Base-by-base conservation (phyloP, 2,329 filamentous ascomycete species). In the Colletotrichum sp. region DNA sequence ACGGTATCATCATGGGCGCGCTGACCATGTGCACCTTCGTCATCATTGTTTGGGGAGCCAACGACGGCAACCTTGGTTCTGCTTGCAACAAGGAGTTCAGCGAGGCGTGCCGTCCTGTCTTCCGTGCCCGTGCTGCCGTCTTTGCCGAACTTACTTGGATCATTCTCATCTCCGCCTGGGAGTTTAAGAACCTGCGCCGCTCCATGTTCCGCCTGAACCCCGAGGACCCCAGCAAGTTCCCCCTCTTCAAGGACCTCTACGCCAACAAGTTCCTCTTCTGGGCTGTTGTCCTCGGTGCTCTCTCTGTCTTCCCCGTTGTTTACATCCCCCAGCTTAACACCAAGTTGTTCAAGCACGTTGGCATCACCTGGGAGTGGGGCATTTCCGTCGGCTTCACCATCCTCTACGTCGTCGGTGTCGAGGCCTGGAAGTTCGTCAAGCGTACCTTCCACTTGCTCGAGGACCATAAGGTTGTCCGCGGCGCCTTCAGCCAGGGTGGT, bases 281-380 rank as follows among this genome's bases (percentile, higher is more conserved):
- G 89, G 90, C 92, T 68, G 92, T 94, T 63, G 84, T 90, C 60
- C 81, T 91, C 14, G 92, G 92, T 18, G 89, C 88, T 21, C 71
- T 93, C n/a, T 91, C 90, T 63, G 92, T 93, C 3, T 92, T 94
- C 81, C 90, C 92, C 3, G 90, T 92, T 13, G 88, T 94, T n/a
- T 95, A 96, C 82, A 94, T 96, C 65, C 94, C 94, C 0, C 89
- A 89, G 70, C 87, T 96, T 78, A 95, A 94, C 85, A 90, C 87
- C 18, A 88, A 89, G 32, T 93, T 95, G 48, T 95, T 95, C 88
- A 93, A 94, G 85, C 94, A 95, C 85, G 89, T 86, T 9, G 89
- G 87, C 21, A 95, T 96, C 79, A 89, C 87, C 21, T 96, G 94
- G 94, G 94, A 95, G 82, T 96, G 93, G 94, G 91, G 89, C 2